Base-by-base conservation (phyloP, 192 early-diverging fungal species). In the Coemansia sp. region DNA sequence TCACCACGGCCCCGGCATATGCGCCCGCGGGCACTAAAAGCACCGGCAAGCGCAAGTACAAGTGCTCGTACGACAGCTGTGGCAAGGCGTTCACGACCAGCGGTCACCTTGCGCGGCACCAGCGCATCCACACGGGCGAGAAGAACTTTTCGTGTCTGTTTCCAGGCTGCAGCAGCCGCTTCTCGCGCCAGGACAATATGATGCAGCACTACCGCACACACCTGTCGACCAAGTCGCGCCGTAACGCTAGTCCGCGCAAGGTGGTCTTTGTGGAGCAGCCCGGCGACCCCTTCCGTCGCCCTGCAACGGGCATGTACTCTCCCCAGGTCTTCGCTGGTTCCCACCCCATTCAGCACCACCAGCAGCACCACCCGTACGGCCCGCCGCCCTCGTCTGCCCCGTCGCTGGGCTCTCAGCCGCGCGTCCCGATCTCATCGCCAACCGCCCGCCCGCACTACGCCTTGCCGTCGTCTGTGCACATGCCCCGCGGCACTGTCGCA, bases 141-240 rank as follows among this genome's bases (percentile, higher is more conserved):
- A 91, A 90, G 71, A 88, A 89, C 72, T 92, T 88, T 68, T 41
- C 74, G 0, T 93, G 92, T 63, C 67, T 84, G 12, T 83, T 86
- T 67, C 81, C 84, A 1, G 89, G 86, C 7, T 93, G 92, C 69
- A 74, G 76, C 22, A 88, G 86, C 61, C 83, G 85, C 65, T 93
- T 93, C 50, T 90, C 90, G 34, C 81, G 92, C 53, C 89, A 90
- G 34, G 92, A 93, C 76, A 91, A 93, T 69, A 92, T 92, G 89
- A 91, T 89, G 87, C 92, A 93, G 59, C 92, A 93, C 65, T 90
- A 89, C 68, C 88, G 89, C 49, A 90, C 90, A 7, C 92, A 93
- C 65, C 80, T 88, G 69, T 89, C 89, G 48, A 68, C 85, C 34
- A 38, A 88, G 73, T 89, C 88, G 38, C 84, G 87, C 50, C 63